A percentile compares a stretch with the other conserved stretches of the same genome.
Conservation (phyloP, 176 grass and related monocot species). For the Saccharum officinarum region DNA sequence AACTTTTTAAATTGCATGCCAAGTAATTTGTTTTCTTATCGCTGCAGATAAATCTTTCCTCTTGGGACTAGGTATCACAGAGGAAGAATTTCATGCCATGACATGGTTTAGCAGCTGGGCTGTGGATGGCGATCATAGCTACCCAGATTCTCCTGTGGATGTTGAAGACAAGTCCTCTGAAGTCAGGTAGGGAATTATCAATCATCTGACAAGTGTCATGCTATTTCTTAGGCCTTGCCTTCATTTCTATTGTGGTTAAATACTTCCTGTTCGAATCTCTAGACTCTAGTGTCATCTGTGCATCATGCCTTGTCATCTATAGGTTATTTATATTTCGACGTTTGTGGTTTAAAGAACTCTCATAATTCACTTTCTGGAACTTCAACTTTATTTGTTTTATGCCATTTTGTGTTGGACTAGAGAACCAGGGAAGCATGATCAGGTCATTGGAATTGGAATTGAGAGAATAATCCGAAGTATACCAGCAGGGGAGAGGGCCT, state of each 20-base stretch:
- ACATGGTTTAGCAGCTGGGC: conserved; percentile 98
- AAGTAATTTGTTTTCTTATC: background rate
- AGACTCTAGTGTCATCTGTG: background rate
- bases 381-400: background rate
- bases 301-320: background rate
- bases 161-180: conserved; percentile 34
- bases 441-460: conserved; percentile 18
- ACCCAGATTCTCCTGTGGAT: conserved; percentile 33
- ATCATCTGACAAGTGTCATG: background rate
- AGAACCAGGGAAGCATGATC: conserved; percentile 30
- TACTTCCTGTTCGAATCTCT: background rate
- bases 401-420: conserved; percentile 5
- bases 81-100: conserved; percentile 86
- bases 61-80: conserved; percentile 47
- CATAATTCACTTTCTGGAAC: background rate
- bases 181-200: conserved; percentile 40
- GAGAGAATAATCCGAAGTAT: conserved; percentile 61
- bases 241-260: background rate
- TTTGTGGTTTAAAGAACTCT: background rate
- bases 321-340: background rate
- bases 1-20: background rate
- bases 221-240: background rate
- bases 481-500: conserved; percentile 45
- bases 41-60: conserved; percentile 79
- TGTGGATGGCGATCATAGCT: conserved; percentile 82